Base-by-base conservation (phyloP, 495 filamentous ascomycete species). In the Lophiostoma macrostomum region DNA sequence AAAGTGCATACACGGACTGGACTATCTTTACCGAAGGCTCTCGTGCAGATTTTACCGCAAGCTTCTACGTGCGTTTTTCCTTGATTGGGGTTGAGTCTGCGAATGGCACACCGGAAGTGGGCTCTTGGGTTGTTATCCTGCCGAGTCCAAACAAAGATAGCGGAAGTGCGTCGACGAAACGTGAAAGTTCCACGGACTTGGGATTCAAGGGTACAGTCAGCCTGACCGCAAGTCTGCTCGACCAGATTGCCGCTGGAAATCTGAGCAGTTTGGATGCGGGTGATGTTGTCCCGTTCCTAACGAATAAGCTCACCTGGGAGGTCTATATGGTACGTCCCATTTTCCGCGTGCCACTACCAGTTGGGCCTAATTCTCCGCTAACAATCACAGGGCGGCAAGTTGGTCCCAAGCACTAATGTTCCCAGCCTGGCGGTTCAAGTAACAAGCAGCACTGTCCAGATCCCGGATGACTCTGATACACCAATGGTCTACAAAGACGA, bases 201-300 rank as follows among this genome's bases (percentile, higher is more conserved):
- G 31, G n/a, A 8, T 3, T 47, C 6, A 31, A 53, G 27, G 56
- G 56, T n/a, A 27, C 23, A 7, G 41, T 59, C 1, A 47, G 25
- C 27, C 27, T 59, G 49, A 59, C 56, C 7, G 31, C 40, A 16
- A 36, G 8, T 13, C 27, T 59, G 42, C 10, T 59, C 1, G 49
- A 53, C 22, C 4, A 32, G 28, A 36, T 59, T 31, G 25, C 18
- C 1, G 56, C 31, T 11, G 41, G 49, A 12, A 23, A 29, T 7
- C 24, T 59, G 42, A 43, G 13, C 16, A 48, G 28, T 16, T 28
- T 59, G 16, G 56, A 48, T 18, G 19, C 2, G 20, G 42, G 13
- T 2, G 42, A 29, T 48, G 50, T 59, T 29, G 56, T 59, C 5
- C 48, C 48, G 23, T 59, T 23, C 36, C 19, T 59, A 42, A 59